Evolutionary conservation across 495 filamentous ascomycete species (phyloP), one percentile per base, ranked within the genome.

Genomic region (Aspergillus saccharolyticus): DNA sequence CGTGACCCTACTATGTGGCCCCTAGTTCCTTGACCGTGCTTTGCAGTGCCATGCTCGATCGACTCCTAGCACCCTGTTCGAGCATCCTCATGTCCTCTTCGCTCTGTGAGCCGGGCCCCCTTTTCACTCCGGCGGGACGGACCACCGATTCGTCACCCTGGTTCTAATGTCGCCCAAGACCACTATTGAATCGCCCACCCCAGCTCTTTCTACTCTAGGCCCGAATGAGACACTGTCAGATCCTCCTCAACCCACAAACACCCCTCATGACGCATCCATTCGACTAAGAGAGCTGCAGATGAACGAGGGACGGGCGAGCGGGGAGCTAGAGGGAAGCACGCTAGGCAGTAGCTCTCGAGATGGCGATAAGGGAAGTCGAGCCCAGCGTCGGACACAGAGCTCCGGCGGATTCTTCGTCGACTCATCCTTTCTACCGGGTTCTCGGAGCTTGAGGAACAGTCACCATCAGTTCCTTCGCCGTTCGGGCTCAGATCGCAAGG

Each of bases 361-460:
- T 51, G 70, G 66, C 9, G 70, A 70, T 9, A 62, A 63, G 55
- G 66, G 62, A 50, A 64, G 55, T 50, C 58, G 59, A 14, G 50
- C 56, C 12, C 68, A 69, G 44, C 61, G 72, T 8, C 68, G 71
- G 57, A 69, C 68, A 8, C 70, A 68, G 44, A 74, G 60, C 62
- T 76, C 77, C 1, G 64, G 77, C 51, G 71, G 76, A 16, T 81
- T 82, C 28, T 56, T 82, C 22, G 54, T 82, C 33, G 76, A 78
- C 52, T 72, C 73, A 4, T 59, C 63, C 9, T 66, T 67, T 19
- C 17, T 74, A 14, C 73, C 71, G 22, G 65, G 66, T 12, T 61
- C 73, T 8, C 70, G 57, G 33, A 67, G 65, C 46, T 56, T 67
- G 9, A 61, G 65, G 39, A 56, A 66, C 2, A 62, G 59, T 50